Evolutionary conservation across 2,329 filamentous ascomycete species (phyloP).

Genomic region (Erysiphe pulchra): DNA sequence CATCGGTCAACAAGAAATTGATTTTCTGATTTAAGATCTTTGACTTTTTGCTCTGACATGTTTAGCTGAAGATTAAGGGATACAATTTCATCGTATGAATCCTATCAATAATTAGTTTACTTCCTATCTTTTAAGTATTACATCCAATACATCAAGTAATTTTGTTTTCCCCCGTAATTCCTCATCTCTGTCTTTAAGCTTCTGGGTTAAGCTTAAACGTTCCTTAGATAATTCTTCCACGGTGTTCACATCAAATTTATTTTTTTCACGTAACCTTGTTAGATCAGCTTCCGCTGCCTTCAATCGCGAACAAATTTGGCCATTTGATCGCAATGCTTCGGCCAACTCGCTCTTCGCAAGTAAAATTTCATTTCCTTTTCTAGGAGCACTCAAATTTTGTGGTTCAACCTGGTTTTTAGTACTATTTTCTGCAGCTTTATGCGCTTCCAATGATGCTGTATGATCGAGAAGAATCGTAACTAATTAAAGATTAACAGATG

Average conservation of each 20-base stretch:
- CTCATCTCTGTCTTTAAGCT: constrained; percentile 57
- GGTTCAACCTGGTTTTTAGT: constrained; percentile 8
- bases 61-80: constrained; percentile 70
- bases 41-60: constrained; percentile 51
- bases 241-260: constrained; percentile 30
- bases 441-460: constrained; percentile 33
- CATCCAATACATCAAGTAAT: constrained; percentile 36
- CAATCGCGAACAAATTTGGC: constrained; percentile 38
- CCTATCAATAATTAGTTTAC: constrained; percentile 17
- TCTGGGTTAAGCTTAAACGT: constrained; percentile 32
- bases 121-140: not conserved
- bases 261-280: constrained; percentile 30
- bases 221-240: constrained; percentile 38
- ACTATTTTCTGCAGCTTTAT: constrained; percentile 19
- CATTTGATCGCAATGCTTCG: constrained; percentile 49
- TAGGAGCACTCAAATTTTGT: constrained; percentile 6
- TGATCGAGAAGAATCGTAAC: constrained; percentile 42
- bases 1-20: constrained; percentile 71
- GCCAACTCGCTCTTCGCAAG: constrained; percentile 45
- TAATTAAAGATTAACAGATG: constrained; percentile 11
- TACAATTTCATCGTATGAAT: constrained; percentile 83
- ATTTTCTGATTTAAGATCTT: constrained; percentile 57
- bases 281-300: constrained; percentile 37
- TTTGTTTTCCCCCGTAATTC: constrained; percentile 65
- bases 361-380: constrained; percentile 13